Evolutionary conservation across 495 filamentous ascomycete genomes (phyloP), one percentile per base, ranked within the genome.

Genomic region (Xylaria sp.): DNA sequence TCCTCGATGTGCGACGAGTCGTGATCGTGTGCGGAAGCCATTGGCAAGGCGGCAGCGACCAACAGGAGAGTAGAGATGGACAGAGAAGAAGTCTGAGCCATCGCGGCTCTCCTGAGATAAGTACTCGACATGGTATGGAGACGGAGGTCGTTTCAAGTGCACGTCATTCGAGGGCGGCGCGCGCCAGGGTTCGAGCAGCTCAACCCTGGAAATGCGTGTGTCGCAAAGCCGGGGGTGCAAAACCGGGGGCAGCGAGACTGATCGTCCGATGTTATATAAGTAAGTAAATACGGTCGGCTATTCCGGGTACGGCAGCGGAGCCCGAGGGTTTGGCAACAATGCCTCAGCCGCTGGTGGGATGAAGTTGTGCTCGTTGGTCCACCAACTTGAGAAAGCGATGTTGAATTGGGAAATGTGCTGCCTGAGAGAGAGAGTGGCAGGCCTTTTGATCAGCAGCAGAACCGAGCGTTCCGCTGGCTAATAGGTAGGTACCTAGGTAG

Each of bases 1-100:
- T 96, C 92, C 55, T 89, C 88, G 70, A 99, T 91, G 31, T 89
- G 87, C 53, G 88, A 86, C 71, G 85, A 87, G 79, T 93, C 87
- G 83, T 93, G 93, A 66, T 93, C 93, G 79, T 97, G 93, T 67
- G 88, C 91, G 46, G 78, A 57, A 61, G 79, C 82, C 80, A 81
- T 84, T 15, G 82, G 79, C 59, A 82, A 53, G 48, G 67, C 61
- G 71, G 71, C 62, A 62, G 73, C 29, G 63, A 41, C 61, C 31
- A 79, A 29, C 17, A 76, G 59, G 26, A 79, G 69, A 53, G 44
- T 31, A 58, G 52, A 55, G 64, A 71, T 61, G 66, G 63, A 63
- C 70, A 74, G 73, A 14, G 52, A 71, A 74, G 70, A 37, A 61
- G 59, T 61, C 44, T 68, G 73, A 50, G 69, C 67, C 53, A 48